These are phyloP conservation scores for Rubus parviflorus DNA, from an alignment of 306 rosid genomes.

Conservation along the genomic window DNA sequence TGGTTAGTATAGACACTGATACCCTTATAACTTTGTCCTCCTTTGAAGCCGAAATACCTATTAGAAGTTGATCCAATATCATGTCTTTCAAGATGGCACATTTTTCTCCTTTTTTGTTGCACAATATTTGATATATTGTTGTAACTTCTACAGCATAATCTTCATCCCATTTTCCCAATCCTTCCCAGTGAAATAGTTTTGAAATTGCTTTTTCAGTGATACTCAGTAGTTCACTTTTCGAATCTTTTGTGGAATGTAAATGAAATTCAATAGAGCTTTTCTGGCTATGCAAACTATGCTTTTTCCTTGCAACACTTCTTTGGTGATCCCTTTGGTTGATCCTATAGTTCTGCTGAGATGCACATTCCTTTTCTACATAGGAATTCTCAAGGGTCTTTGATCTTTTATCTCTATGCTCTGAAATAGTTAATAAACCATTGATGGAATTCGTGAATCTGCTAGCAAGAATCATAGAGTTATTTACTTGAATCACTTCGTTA, in stretches of 20 bases:
- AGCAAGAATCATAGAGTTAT: constrained; percentile 30
- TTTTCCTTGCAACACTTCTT: constrained; percentile 33
- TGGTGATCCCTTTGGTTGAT: constrained; percentile 33
- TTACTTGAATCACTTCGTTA: constrained; percentile 31
- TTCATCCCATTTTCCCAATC: constrained; percentile 50
- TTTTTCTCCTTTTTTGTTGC: constrained; percentile 44
- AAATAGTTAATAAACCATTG: constrained; percentile 24
- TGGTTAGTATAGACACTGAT: constrained; percentile 58
- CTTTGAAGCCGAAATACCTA: constrained; percentile 65
- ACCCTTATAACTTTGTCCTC: constrained; percentile 66
- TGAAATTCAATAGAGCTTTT: constrained; percentile 37
- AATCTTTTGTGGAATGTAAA: constrained; percentile 42
- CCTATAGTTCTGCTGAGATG: constrained; percentile 34
- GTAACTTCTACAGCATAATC: constrained; percentile 57
- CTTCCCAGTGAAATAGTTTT: constrained; percentile 45
- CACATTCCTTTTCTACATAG: constrained; percentile 42
- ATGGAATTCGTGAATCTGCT: constrained; percentile 34
- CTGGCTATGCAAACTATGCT: constrained; percentile 27
- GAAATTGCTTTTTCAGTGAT: constrained; percentile 39
- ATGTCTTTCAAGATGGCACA: constrained; percentile 61
- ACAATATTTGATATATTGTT: constrained; percentile 53
- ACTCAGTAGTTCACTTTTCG: constrained; percentile 39
- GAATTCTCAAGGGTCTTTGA: constrained; percentile 28
- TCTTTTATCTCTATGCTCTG: constrained; percentile 32
- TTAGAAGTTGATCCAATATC: constrained; percentile 64